Evolutionary conservation across 1,139 yeast species (phyloP), one percentile per base, ranked within the genome.

Genomic region (Hemisphaericaspora lyxosophila): DNA sequence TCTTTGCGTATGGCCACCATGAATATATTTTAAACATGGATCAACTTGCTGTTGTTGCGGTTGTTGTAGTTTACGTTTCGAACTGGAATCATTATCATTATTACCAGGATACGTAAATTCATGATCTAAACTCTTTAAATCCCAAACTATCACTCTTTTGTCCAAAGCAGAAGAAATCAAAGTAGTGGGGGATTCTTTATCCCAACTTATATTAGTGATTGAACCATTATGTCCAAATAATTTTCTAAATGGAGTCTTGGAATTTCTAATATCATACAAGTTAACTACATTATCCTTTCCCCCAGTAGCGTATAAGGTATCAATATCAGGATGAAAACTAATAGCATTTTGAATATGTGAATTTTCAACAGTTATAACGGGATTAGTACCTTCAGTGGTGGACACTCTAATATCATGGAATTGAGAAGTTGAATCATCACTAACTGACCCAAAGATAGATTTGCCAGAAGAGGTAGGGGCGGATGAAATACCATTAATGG

Each of bases 371-470:
- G 67, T 66, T 34, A 78, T 63, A 13, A 70, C 72, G 19, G 75
- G 76, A 30, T 52, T 64, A 48, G 48, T 62, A 49, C 36, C 60
- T 11, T 63, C 78, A 26, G 50, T 44, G 4, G 48, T 18, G 26
- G 51, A 7, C n/a, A 55, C 51, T 51, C 95, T 75, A 17, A 77
- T 59, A 54, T 89, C 97, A 50, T 78, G 83, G 29, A 89, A 63
- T 37, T 78, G 80, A 24, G 89, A 67, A 3, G 78, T 68, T 41
- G 74, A 75, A 54, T 85, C 95, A 54, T 86, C 95, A 6, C 88
- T 73, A 5, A 78, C 90, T 3, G 89, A 78, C 0, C 82, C 94
- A 55, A 86, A 80, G 18, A 84, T 49, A 3, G 68, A 60, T 17
- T 68, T 59, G 27, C 42, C 44, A 2, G 68, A 60, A 16, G 68